Conservation (phyloP, 1,284 basidiomycete genomes). For the Tremellales sp. region DNA sequence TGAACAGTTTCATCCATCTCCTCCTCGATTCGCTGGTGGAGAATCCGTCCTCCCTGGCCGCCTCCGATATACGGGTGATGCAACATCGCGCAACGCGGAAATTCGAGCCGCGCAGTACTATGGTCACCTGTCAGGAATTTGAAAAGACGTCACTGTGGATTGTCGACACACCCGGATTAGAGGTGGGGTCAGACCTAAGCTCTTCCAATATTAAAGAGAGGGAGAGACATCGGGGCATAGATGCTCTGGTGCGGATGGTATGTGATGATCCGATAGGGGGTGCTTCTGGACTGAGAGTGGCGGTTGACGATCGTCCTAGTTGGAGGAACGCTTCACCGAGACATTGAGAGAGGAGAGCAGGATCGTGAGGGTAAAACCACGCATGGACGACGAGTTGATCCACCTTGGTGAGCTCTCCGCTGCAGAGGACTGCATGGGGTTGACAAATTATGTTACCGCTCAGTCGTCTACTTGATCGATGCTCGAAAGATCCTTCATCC, state of each 20-base stretch:
- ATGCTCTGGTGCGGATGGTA: constrained; percentile 29
- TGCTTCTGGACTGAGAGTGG: too few relatives aligned
- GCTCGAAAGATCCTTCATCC: constrained; percentile 32
- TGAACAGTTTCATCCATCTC: constrained; percentile 20
- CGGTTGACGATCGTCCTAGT: too few relatives aligned
- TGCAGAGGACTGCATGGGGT: neutral
- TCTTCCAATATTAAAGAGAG: constrained; percentile 9
- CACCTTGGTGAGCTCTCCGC: constrained; percentile 34
- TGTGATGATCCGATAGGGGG: too few relatives aligned
- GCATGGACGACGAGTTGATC: constrained; percentile 35
- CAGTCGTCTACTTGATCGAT: constrained; percentile 44
- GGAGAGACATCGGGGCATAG: constrained; percentile 28
- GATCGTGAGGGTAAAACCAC: constrained; percentile 31
- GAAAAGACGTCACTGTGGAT: too few relatives aligned
- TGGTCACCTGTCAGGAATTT: constrained; percentile 8
- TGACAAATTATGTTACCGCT: neutral
- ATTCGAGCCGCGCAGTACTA: constrained; percentile 2
- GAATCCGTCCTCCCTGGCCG: too few relatives aligned
- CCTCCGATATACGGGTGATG: too few relatives aligned
- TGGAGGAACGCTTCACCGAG: constrained; percentile 38
- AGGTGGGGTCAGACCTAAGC: constrained; percentile 9
- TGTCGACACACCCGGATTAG: constrained; percentile 44
- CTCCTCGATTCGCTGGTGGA: constrained; percentile 13
- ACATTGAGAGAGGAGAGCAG: constrained; percentile 40
- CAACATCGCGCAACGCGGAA: too few relatives aligned